These are phyloP conservation scores for Penicillium longicatenatum DNA, from an alignment of 495 filamentous ascomycete genomes.

Conservation along the genomic window DNA sequence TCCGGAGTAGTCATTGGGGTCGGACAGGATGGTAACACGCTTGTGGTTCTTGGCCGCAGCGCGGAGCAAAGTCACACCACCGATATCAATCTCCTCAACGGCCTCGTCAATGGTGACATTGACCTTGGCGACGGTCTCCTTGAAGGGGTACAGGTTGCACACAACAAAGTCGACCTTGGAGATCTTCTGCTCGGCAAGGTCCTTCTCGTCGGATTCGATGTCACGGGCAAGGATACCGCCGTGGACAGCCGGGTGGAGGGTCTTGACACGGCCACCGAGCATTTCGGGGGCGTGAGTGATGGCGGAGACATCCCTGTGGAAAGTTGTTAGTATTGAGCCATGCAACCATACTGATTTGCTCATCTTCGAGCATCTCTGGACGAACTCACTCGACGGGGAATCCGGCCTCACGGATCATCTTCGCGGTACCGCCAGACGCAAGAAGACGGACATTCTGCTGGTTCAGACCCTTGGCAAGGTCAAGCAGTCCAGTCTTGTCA, in stretches of 20 bases:
- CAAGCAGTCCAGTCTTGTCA: constrained; percentile 95
- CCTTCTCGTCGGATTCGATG: constrained; percentile 90
- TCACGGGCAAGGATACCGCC: constrained; percentile 91
- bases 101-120: constrained; percentile 95
- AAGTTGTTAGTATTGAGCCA: constrained; percentile 14
- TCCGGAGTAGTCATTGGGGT: constrained; percentile 88
- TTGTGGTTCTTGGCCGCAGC: constrained; percentile 97
- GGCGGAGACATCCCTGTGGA: constrained; percentile 82
- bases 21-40: constrained; percentile 91
- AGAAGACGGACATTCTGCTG: constrained; percentile 90
- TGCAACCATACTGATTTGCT: background rate
- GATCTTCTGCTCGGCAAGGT: constrained; percentile 95
- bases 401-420: constrained; percentile 91
- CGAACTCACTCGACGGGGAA: constrained; percentile 83
- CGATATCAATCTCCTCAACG: constrained; percentile 98
- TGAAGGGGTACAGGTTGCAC: constrained; percentile 98
- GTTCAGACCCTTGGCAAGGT: constrained; percentile 91
- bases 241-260: constrained; percentile 92
- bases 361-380: background rate
- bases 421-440: constrained; percentile 91
- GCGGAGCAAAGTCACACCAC: constrained; percentile 92
- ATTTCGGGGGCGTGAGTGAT: constrained; percentile 99
- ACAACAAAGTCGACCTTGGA: constrained; percentile 97
- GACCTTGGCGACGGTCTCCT: constrained; percentile 93
- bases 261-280: constrained; percentile 95